Evolutionary conservation across 148 eudicot genomes (phyloP), one percentile per base, ranked within the genome.

Genomic region (Chenopodium suecicum): DNA sequence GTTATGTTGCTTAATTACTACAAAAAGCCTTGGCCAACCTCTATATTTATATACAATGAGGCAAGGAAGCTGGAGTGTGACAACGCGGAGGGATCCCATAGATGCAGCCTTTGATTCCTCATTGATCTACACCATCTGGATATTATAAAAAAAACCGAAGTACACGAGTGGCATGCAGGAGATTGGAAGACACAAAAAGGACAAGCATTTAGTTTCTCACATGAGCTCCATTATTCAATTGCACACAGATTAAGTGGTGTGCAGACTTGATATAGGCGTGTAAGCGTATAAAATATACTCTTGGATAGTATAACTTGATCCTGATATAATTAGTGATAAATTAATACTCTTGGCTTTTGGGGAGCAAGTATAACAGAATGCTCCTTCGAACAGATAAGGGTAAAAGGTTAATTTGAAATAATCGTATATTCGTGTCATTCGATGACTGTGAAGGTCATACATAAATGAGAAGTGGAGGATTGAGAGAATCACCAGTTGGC

Each of bases 1-100:
- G 19, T n/a, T 27, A 69, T 17, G 56, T n/a, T 76, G 69, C 5
- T 56, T 52, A 13, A 20, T 13, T 41, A 34, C 10, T 13, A 23
- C 20, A 56, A 32, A n/a, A 47, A 41, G 70, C 7, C 52, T 62
- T 46, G 27, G 46, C 12, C 20, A 73, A 46, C 47, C 41, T 7
- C 23, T 41, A 66, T 73, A 73, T 73, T 41, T 41, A 73, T 73
- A 73, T 47, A 72, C 9, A 41, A 72, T 14, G 17, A 17, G 16
- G 71, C 7, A 19, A 20, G 27, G 65, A 48, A 48, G 65, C 23
- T 62, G 22, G 32, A 2, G n/a, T 19, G 34, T 17, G 46, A 62
- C 70, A 27, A 80, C 77, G 27, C 20, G 82, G 46, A 71, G 37
- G 69, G 25, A 13, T 73, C 22, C 62, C 77, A 64, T 27, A 41